These are phyloP conservation scores for Chlamydomonas sphaeroides DNA, from an alignment of 139 green algal genomes.

Conservation along the genomic window DNA sequence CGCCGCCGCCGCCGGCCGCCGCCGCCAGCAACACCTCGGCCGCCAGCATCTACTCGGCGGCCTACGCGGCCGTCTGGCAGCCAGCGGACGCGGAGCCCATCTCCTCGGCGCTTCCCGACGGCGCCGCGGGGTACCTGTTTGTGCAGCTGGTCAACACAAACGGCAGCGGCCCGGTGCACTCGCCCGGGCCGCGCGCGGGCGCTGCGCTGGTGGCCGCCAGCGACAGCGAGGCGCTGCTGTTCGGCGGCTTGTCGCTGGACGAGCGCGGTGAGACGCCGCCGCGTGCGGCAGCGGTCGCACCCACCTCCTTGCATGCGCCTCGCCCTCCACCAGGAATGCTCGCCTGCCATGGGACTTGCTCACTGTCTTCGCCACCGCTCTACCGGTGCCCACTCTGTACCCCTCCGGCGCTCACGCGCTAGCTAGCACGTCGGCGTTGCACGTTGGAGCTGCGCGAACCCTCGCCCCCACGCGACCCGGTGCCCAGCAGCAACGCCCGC, in stretches of 20 bases:
- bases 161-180: background rate
- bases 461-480: too few species aligned
- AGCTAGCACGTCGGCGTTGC: too few species aligned
- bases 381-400: too few species aligned
- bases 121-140: background rate
- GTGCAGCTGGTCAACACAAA: background rate
- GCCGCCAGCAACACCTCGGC: background rate
- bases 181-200: background rate
- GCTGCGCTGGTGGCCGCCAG: background rate
- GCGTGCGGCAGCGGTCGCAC: too few species aligned
- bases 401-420: too few species aligned
- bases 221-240: background rate
- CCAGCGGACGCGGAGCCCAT: background rate
- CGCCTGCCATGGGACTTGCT: too few species aligned
- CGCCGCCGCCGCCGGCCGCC: background rate
- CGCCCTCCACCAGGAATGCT: too few species aligned
- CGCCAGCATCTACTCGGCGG: background rate
- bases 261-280: background rate
- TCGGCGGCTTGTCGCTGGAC: background rate
- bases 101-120: background rate
- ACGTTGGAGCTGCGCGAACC: too few species aligned
- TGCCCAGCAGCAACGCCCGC: too few species aligned
- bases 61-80: background rate
- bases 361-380: too few species aligned
- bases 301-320: too few species aligned